Evolutionary conservation across 805 yeast genomes (phyloP).

Genomic region (Starmerella powellii): DNA sequence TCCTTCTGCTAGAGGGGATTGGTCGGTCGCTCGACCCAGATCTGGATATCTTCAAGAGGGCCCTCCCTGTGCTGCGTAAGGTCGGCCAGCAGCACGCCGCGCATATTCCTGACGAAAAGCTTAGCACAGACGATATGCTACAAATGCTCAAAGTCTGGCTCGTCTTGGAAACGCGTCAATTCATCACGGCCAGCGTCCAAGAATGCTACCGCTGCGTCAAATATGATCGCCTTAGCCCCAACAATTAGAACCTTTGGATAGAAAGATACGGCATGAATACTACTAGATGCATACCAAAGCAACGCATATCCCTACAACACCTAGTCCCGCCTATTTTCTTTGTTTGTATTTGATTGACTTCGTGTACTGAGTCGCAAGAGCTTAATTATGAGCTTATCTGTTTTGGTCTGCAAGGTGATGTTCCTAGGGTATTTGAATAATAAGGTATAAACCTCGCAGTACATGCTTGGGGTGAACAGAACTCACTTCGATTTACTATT

Average conservation of each 20-base stretch:
- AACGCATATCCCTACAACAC: no score
- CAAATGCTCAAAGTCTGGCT: conserved; percentile 86
- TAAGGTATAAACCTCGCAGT: no score
- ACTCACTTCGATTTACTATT: no score
- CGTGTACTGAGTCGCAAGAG: no score
- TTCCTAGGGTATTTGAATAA: no score
- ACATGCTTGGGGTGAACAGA: no score
- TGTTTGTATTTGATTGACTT: no score
- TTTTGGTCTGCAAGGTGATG: no score
- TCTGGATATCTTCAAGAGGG: conserved; percentile 85
- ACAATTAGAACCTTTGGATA: conserved; percentile 31
- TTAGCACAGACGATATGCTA: conserved; percentile 39
- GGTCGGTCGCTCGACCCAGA: conserved; percentile 91
- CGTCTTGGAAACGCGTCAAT: conserved; percentile 76
- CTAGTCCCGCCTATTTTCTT: no score
- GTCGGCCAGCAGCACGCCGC: conserved; percentile 42
- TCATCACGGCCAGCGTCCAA: conserved; percentile 69
- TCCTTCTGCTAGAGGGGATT: conserved; percentile 80
- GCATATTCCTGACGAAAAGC: conserved; percentile 36
- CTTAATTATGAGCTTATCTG: no score
- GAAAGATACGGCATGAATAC: neutral
- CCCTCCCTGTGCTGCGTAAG: conserved; percentile 74
- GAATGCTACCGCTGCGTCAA: conserved; percentile 49
- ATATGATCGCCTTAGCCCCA: conserved; percentile 56
- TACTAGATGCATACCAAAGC: no score